Percentiles rank a stretch among this genome's conserved stretches.
These are phyloP conservation scores for Boletus sp. DNA, from an alignment of 768 basidiomycete genomes.

Conservation along the genomic window DNA sequence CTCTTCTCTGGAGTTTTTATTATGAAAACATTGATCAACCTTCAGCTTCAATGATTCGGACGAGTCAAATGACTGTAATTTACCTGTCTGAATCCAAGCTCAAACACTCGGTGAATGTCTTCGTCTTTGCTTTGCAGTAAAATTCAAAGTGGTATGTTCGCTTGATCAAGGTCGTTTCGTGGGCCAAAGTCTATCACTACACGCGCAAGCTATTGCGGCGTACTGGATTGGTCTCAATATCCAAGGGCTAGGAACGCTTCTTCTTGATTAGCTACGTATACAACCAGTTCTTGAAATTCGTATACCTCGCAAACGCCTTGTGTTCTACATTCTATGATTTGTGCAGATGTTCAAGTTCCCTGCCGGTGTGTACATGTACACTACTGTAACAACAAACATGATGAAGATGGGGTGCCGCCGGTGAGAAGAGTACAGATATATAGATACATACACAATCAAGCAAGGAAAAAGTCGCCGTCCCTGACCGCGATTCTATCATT, in stretches of 20 bases:
- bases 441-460: not conserved
- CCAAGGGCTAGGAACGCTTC: too few relatives aligned
- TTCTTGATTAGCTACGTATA: too few relatives aligned
- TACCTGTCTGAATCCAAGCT: too few relatives aligned
- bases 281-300: too few relatives aligned
- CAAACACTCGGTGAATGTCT: not conserved
- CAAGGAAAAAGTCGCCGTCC: not conserved
- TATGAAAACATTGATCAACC: not conserved
- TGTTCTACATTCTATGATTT: not conserved
- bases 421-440: not conserved
- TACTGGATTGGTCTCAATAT: too few relatives aligned
- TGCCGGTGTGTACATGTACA: too few relatives aligned
- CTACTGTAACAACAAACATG: not conserved
- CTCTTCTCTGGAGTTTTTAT: not conserved
- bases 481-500: too few relatives aligned
- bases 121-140: not conserved
- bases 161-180: not conserved
- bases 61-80: too few relatives aligned
- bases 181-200: not conserved
- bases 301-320: not conserved
- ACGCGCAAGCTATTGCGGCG: too few relatives aligned
- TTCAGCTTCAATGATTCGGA: not conserved
- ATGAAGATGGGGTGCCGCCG: not conserved
- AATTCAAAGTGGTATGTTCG: not conserved
- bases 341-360: not conserved